A percentile compares a stretch with the other conserved stretches of the same genome.
These are phyloP conservation scores for Cytospora piceicola DNA, from an alignment of 2,329 filamentous ascomycete species.

Conservation along the genomic window DNA sequence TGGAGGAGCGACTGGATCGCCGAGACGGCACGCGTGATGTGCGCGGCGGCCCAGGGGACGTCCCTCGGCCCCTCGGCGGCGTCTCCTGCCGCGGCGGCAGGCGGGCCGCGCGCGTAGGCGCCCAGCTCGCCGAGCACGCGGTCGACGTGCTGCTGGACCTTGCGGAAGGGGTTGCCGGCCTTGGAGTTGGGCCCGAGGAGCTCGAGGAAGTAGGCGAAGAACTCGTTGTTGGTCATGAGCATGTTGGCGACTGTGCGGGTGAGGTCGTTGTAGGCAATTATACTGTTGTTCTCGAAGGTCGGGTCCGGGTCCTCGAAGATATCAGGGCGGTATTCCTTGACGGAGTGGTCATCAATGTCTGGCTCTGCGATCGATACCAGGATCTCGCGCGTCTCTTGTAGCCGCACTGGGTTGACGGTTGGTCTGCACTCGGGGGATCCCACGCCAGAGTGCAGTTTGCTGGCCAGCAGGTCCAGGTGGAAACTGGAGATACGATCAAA, in stretches of 20 bases:
- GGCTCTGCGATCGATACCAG: slow-evolving; percentile 49
- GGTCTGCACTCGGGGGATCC: slow-evolving; percentile 39
- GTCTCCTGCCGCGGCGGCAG: slow-evolving; percentile 15
- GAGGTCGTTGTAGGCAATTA: slow-evolving; percentile 50
- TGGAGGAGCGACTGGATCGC: slow-evolving; percentile 50
- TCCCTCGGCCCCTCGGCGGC: slow-evolving; percentile 42
- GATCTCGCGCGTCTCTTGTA: slow-evolving; percentile 56
- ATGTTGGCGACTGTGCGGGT: slow-evolving; percentile 58
- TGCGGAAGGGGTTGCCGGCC: slow-evolving; percentile 52
- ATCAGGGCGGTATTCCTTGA: slow-evolving; percentile 52
- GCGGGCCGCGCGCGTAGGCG: slow-evolving; percentile 31
- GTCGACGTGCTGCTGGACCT: slow-evolving; percentile 52
- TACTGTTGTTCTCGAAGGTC: slow-evolving; percentile 37
- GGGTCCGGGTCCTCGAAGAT: slow-evolving; percentile 43
- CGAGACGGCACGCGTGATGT: slow-evolving; percentile 48
- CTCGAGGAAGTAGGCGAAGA: slow-evolving; percentile 58
- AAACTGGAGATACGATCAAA: slow-evolving; percentile 55
- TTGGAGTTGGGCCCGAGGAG: slow-evolving; percentile 49
- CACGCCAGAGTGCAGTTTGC: slow-evolving; percentile 55
- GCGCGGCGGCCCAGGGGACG: slow-evolving; percentile 54
- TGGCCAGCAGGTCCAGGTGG: slow-evolving; percentile 56
- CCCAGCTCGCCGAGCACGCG: slow-evolving; percentile 52
- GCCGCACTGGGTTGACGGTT: slow-evolving; percentile 42
- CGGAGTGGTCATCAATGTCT: slow-evolving; percentile 40
- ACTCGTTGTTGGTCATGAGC: slow-evolving; percentile 56